Base-by-base conservation (phyloP, 768 basidiomycete species). In the Mycena amicta region DNA sequence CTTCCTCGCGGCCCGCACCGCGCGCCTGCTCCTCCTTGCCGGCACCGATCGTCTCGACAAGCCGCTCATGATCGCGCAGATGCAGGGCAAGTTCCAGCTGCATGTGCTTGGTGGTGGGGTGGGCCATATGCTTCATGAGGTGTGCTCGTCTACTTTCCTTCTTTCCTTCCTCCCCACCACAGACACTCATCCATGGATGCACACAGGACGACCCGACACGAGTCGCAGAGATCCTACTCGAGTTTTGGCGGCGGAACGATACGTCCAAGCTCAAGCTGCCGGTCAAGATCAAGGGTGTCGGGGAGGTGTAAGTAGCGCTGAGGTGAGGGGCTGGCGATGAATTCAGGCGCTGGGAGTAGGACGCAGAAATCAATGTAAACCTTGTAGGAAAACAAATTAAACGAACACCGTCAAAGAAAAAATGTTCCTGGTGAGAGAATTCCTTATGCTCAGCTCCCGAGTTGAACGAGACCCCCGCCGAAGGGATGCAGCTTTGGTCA, bases 71-170 rank as follows among this genome's bases (percentile, higher is more conserved):
- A 94, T 98, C 50, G 97, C 90, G 1, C 93, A 95, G 69, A 95
- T 96, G 93, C 93, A 89, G 70, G 92, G 89, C 67, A 98, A 97
- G 71, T 99, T 98, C 73, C 96, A 98, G 74, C 81, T 98, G 71
- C 88, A 83, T 23, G 93, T 99, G 33, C 82, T 96, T 59, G 83
- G 86, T 8, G 86, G 87, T 30, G 47, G 47, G 11, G 92, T 93
- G 1, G 96, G 97, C 0, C 97, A 99, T 68, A 91, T 97, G 77
- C 70, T 99, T 23, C 96, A 98, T 46, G 96, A 98, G 81, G 94
- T 93, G 54, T 45, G 83, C 69, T 6, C 13, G 25, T 20, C 40
- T 20, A 41, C 31, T 8, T 46, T 27, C 31, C 52, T 62, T 53
- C 5, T 64, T 43, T 18, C 33, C 49, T 22, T 47, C 18, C 51